These are phyloP conservation scores for Torrubiella hemipterigena DNA, from an alignment of 2,329 filamentous ascomycete species.

Conservation along the genomic window DNA sequence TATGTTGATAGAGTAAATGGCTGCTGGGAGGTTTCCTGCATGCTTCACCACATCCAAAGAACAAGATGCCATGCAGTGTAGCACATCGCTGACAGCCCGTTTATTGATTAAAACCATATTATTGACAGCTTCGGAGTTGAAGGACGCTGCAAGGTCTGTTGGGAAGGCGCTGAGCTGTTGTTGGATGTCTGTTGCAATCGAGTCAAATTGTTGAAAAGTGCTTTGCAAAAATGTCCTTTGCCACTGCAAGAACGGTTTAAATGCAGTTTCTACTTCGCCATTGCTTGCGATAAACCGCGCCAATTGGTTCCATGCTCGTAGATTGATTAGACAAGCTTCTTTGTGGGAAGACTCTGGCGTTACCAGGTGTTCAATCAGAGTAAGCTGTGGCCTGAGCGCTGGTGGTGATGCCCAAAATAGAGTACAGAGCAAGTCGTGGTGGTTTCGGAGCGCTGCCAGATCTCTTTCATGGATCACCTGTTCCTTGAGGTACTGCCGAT, in stretches of 20 bases:
- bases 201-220: constrained; percentile 44
- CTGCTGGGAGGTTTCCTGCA: constrained; percentile 30
- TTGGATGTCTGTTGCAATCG: constrained; percentile 42
- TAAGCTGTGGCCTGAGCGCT: constrained; percentile 38
- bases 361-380: constrained; percentile 48
- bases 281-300: constrained; percentile 43
- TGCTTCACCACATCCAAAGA: constrained; percentile 39
- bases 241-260: constrained; percentile 35
- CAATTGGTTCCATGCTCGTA: constrained; percentile 52
- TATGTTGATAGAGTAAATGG: constrained; percentile 36
- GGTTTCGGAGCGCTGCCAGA: constrained; percentile 52
- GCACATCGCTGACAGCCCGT: constrained; percentile 38
- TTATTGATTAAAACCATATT: constrained; percentile 40
- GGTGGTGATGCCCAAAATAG: constrained; percentile 52
- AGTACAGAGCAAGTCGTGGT: constrained; percentile 56
- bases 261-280: constrained; percentile 32
- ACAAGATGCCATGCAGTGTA: constrained; percentile 33
- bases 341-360: constrained; percentile 49
- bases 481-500: constrained; percentile 52
- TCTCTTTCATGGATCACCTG: constrained; percentile 47
- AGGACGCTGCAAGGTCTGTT: constrained; percentile 27
- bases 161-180: constrained; percentile 40
- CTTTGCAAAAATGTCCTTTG: constrained; percentile 45
- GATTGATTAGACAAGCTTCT: constrained; percentile 51
- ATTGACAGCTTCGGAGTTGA: constrained; percentile 33